These are phyloP conservation scores for Basidiobolus meristosporus DNA, from an alignment of 371 early-diverging fungal species.

Conservation along the genomic window DNA sequence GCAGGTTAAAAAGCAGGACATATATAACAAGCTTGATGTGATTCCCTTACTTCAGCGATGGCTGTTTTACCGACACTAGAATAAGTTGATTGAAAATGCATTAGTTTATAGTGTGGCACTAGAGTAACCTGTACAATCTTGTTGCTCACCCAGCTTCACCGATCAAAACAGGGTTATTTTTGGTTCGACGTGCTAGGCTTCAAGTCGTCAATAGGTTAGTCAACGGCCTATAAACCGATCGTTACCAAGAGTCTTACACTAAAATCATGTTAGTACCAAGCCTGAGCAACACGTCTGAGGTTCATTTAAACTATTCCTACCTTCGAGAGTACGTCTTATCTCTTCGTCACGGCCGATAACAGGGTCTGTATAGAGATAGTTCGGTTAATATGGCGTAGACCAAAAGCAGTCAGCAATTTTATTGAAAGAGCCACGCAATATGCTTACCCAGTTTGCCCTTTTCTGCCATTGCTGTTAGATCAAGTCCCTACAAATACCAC, in stretches of 20 bases:
- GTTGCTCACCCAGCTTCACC: constrained; percentile 44
- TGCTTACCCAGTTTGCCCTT: constrained; percentile 57
- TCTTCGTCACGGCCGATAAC: constrained; percentile 82
- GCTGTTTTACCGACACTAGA: constrained; percentile 37
- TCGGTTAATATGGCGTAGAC: no score
- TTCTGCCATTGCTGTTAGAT: constrained; percentile 58
- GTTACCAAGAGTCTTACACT: constrained; percentile 15
- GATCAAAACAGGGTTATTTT: constrained; percentile 82
- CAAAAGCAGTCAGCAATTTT: no score
- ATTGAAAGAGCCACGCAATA: no score
- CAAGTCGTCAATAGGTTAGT: constrained; percentile 1
- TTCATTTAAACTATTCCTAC: no score
- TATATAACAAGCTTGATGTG: no score
- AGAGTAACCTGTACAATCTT: neutral
- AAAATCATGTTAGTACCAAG: no score
- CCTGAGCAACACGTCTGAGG: no score
- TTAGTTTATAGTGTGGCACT: neutral
- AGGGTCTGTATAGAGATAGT: no score
- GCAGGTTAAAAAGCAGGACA: no score
- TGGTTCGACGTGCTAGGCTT: constrained; percentile 51
- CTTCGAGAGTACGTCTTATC: constrained; percentile 59
- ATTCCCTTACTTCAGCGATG: constrained; percentile 36
- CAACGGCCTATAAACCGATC: neutral
- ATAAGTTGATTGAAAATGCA: neutral
- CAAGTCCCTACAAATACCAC: constrained; percentile 11